Evolutionary conservation across 2,329 filamentous ascomycete genomes (phyloP).

Genomic region (Colletotrichum echinochloae): DNA sequence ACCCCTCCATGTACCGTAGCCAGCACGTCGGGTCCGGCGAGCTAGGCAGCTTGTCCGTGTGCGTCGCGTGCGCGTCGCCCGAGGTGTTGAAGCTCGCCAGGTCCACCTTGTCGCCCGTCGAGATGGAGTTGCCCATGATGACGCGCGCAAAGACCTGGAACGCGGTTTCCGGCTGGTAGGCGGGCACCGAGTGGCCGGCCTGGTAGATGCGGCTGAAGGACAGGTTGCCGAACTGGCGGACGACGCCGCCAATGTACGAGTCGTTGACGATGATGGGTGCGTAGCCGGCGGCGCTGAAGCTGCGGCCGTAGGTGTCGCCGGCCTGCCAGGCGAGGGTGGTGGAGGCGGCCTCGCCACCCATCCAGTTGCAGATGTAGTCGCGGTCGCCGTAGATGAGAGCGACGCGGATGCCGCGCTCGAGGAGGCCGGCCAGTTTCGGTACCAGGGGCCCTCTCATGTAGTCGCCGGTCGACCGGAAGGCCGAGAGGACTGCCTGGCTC

Average conservation of each 20-base stretch:
- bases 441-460: slow-evolving; percentile 73
- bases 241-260: slow-evolving; percentile 76
- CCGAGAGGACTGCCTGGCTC: slow-evolving; percentile 59
- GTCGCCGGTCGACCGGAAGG: slow-evolving; percentile 66
- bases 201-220: slow-evolving; percentile 76
- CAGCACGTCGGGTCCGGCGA: slow-evolving; percentile 69
- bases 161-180: slow-evolving; percentile 70
- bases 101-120: slow-evolving; percentile 66
- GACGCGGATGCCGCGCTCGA: slow-evolving; percentile 73
- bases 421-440: slow-evolving; percentile 68
- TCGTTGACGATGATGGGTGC: slow-evolving; percentile 76
- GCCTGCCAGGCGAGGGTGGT: slow-evolving; percentile 68
- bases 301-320: slow-evolving; percentile 58
- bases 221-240: slow-evolving; percentile 81
- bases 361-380: slow-evolving; percentile 75
- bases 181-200: slow-evolving; percentile 72
- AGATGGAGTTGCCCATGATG: slow-evolving; percentile 65
- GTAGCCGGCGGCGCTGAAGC: slow-evolving; percentile 77
- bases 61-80: slow-evolving; percentile 68
- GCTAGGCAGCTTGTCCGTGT: slow-evolving; percentile 63
- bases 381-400: slow-evolving; percentile 77
- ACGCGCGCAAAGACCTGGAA: slow-evolving; percentile 72
- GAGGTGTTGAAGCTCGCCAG: slow-evolving; percentile 66
- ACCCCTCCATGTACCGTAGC: slow-evolving; percentile 62
- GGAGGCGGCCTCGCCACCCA: slow-evolving; percentile 81